These are phyloP conservation scores for Larix kaempferi DNA, from an alignment of 75 land plant species.

Conservation along the genomic window DNA sequence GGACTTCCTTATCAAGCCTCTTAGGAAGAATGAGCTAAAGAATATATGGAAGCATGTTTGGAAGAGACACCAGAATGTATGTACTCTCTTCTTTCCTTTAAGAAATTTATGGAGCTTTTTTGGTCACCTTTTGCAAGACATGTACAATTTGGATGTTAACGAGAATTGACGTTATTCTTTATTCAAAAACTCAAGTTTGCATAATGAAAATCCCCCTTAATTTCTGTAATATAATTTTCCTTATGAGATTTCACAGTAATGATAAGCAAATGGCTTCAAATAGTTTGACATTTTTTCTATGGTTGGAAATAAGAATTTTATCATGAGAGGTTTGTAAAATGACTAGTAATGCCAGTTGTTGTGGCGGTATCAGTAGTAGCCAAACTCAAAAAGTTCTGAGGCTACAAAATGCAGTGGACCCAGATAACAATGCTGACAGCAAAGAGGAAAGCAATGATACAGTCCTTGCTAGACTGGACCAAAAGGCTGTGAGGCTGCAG, in stretches of 20 bases:
- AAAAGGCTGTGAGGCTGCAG: slow-evolving; percentile 22
- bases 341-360: background rate
- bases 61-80: slow-evolving; percentile 55
- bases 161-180: background rate
- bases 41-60: slow-evolving; percentile 87
- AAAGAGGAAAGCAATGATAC: slow-evolving; percentile 16
- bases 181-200: background rate
- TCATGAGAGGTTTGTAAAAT: background rate
- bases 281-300: background rate
- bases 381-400: slow-evolving; percentile 10
- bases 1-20: slow-evolving; percentile 74
- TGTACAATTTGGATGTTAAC: background rate
- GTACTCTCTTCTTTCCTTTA: background rate
- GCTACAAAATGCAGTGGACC: slow-evolving; percentile 14
- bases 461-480: slow-evolving; percentile 18
- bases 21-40: slow-evolving; percentile 69
- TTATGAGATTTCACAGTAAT: slow-evolving; percentile 6
- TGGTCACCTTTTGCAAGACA: background rate
- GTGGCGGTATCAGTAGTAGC: slow-evolving; percentile 26
- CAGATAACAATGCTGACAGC: slow-evolving; percentile 26
- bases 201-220: background rate
- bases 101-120: background rate
- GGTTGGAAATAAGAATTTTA: background rate
- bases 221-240: background rate
- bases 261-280: background rate